phyloP scores from a whole-genome alignment of 495 filamentous ascomycete genomes.

The Pseudevernia furfuracea region DNA sequence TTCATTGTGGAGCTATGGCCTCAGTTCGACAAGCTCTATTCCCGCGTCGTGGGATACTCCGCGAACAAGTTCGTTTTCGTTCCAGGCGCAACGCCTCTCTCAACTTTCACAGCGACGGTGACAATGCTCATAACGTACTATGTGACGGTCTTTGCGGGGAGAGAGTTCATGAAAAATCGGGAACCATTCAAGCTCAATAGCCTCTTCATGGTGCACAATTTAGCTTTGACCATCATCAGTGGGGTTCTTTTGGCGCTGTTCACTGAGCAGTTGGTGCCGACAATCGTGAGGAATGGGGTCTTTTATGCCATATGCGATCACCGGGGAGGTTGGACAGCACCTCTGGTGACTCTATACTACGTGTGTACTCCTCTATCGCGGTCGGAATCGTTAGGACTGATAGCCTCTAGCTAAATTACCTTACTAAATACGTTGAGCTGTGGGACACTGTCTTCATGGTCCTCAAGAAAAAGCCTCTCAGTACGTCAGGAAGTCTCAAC shows the following conservation, averaged over 20 bases:
- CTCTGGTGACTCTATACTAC: conserved; percentile 60
- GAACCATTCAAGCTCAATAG: conserved; percentile 52
- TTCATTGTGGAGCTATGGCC: conserved; percentile 93
- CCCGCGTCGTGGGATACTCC: conserved; percentile 58
- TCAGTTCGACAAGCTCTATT: conserved; percentile 80
- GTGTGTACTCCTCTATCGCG: conserved; percentile 36
- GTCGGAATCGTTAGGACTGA: not conserved
- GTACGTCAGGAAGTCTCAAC: conserved; percentile 23
- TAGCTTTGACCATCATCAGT: conserved; percentile 56
- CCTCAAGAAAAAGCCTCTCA: conserved; percentile 71
- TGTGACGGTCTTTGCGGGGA: conserved; percentile 56
- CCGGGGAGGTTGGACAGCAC: conserved; percentile 59
- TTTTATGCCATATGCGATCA: conserved; percentile 60
- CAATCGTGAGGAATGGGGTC: conserved; percentile 48
- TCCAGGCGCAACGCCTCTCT: conserved; percentile 51
- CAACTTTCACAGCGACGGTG: conserved; percentile 50
- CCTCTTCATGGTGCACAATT: conserved; percentile 65
- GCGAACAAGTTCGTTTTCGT: conserved; percentile 55
- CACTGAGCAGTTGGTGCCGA: conserved; percentile 57
- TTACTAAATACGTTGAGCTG: conserved; percentile 65
- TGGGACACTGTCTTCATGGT: conserved; percentile 64
- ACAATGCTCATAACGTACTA: conserved; percentile 57
- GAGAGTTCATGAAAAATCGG: conserved; percentile 57
- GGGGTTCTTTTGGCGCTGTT: conserved; percentile 55
- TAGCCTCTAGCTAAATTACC: conserved; percentile 54